Evolutionary conservation across 2,329 filamentous ascomycete genomes (phyloP), one percentile per base, ranked within the genome.

Genomic region (Seiridium cupressi): DNA sequence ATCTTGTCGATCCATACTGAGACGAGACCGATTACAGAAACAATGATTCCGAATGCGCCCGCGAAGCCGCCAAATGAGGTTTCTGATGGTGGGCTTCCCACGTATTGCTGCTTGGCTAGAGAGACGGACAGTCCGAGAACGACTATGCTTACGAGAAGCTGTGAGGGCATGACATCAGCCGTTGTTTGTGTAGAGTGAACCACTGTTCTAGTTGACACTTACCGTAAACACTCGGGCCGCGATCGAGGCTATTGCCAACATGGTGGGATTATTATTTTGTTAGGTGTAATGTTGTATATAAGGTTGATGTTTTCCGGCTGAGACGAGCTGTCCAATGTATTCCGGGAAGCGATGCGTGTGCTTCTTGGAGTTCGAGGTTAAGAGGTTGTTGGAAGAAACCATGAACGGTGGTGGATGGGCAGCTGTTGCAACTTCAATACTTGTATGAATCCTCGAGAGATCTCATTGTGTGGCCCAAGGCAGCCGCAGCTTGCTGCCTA

Each of bases 31-130:
- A 74, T 53, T 35, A 61, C 60, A 1, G 70, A 67, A 51, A 68
- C 66, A 13, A 74, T 61, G 51, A 74, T 63, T 31, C 73, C 72
- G 40, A 74, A 73, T 1, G 69, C 72, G 32, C 72, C 72, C 1
- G 65, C 64, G 59, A 74, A 74, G 62, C 66, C 68, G 49, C 67
- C 68, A 60, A 73, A 74, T 4, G 71, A 69, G 2, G 71, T 74
- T 55, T 72, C 69, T 13, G 69, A 56, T 0, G 72, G 72, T 1
- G 67, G 64, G 8, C 57, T 62, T 44, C 67, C 70, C 13, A 68
- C 6, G 0, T 40, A 55, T 49, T 73, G 72, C 1, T 71, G 66
- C 57, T 74, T 74, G 32, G 70, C 68, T 10, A 73, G 66, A 5
- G 68, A 68, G 1, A 72, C 64, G 9, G 72, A 73, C 11, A 74